Base-by-base conservation (phyloP, 2,329 filamentous ascomycete genomes). In the Torrubiella hemipterigena region DNA sequence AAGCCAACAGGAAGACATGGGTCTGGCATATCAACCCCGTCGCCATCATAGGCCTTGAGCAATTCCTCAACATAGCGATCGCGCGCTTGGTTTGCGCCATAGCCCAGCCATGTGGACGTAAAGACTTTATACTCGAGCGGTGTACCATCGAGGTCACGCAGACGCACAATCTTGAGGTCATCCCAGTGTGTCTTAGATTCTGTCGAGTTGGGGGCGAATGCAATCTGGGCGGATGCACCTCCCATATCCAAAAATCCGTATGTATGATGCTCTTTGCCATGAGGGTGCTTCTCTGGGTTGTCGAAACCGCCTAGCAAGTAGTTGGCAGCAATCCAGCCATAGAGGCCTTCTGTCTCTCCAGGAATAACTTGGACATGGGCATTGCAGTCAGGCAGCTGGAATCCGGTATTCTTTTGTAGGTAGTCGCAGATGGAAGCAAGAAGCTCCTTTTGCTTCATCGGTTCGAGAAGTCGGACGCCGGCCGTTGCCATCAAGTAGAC, bases 181-280 rank as follows among this genome's bases (percentile, higher is more conserved):
- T 95, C 72, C 1, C 84, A 79, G 52, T 98, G 93, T 49, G 86
- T 91, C 47, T 77, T 72, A 2, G 86, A 78, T 53, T 98, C 91
- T 2, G 91, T 96, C 4, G 71, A 61, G 55, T 98, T 98, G 2
- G 91, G 91, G 3, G 87, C 89, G 54, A 98, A 98, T 0, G 93
- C 91, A 48, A 98, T 96, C 58, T 98, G 91, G 12, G 91, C 89
- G 0, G 89, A 96, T 17, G 91, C 91, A 31, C 91, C 91, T 30
- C 91, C 91, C 93, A 98, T 98, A 51, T 98, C 91, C 38, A 98
- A 63, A 48, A 98, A 98, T 1, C 91, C 91, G 54, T 96, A 98
- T 0, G 91, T 98, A 48, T 87, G 82, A 51, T 96, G 91, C 17
- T 72, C 74, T 42, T 93, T 86, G 31, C 85, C 86, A 52, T 94